Conservation (phyloP, 2,329 filamentous ascomycete species). For the Dactylellina leptospora region DNA sequence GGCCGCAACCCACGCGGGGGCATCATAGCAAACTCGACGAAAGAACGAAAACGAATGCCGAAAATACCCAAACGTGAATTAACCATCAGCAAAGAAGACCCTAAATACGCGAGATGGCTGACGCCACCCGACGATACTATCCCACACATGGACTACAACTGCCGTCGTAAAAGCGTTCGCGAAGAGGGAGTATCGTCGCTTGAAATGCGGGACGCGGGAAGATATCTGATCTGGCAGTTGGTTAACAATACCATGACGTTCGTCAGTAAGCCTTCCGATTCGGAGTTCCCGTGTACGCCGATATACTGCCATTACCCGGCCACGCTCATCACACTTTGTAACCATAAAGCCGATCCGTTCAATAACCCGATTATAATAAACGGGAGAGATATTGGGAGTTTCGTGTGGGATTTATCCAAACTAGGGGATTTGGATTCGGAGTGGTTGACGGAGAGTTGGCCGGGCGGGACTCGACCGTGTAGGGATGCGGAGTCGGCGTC, state of each 20-base stretch:
- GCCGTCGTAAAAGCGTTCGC: neutral
- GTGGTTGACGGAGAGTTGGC: slow-evolving; percentile 2
- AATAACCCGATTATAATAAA: slow-evolving; percentile 4
- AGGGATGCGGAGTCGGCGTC: neutral
- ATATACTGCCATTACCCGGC: slow-evolving; percentile 30
- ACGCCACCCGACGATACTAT: neutral
- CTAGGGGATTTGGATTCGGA: slow-evolving; percentile 3
- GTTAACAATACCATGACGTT: slow-evolving; percentile 14
- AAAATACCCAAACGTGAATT: neutral
- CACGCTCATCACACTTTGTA: slow-evolving; percentile 22
- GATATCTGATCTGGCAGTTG: slow-evolving; percentile 42
- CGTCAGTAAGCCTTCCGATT: neutral
- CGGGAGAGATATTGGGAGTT: slow-evolving; percentile 10
- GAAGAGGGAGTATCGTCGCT: neutral
- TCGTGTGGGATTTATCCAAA: slow-evolving; percentile 28
- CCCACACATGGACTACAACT: slow-evolving; percentile 2
- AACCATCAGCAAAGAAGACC: neutral
- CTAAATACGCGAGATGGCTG: neutral
- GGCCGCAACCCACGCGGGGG: neutral
- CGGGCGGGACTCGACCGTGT: slow-evolving; percentile 6
- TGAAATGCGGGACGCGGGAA: slow-evolving; percentile 4
- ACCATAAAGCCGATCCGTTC: neutral
- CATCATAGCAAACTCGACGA: neutral
- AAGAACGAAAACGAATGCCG: neutral
- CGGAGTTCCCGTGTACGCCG: slow-evolving; percentile 14